Percentiles rank a stretch among this genome's conserved stretches.
Conservation (phyloP, 2,329 filamentous ascomycete species). For the Dothistroma septosporum region DNA sequence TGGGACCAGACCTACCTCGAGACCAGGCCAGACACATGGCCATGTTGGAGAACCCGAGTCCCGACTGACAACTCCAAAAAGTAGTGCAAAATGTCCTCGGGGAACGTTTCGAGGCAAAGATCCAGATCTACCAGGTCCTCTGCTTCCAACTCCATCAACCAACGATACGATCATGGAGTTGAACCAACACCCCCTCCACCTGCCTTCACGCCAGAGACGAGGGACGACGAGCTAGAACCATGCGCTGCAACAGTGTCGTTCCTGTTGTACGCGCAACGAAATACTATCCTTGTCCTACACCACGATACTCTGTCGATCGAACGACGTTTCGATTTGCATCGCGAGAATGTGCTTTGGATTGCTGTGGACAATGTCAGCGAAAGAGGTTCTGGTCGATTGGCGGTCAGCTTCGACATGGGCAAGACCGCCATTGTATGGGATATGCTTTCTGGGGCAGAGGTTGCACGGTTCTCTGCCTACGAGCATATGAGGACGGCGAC, state of each 20-base stretch:
- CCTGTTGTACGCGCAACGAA: conserved; percentile 82
- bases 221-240: conserved; percentile 65
- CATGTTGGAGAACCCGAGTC: conserved; percentile 20
- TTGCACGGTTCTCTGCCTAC: conserved; percentile 88
- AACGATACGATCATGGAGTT: conserved; percentile 9
- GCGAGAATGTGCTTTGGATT: conserved; percentile 76
- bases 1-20: conserved; percentile 20
- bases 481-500: conserved; percentile 77
- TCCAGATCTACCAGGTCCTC: conserved; percentile 36
- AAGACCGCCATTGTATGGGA: conserved; percentile 97
- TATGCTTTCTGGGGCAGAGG: conserved; percentile 81
- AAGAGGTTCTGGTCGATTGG: conserved; percentile 73
- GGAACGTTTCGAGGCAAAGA: conserved; percentile 38
- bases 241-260: conserved; percentile 87
- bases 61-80: conserved; percentile 26
- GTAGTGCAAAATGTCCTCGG: conserved; percentile 42
- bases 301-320: conserved; percentile 91
- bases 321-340: conserved; percentile 76
- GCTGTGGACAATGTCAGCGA: conserved; percentile 91
- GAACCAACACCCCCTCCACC: conserved; percentile 39
- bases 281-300: conserved; percentile 77
- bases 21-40: conserved; percentile 20
- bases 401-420: conserved; percentile 87
- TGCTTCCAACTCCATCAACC: conserved; percentile 27
- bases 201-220: conserved; percentile 44